Base-by-base conservation (phyloP, 495 filamentous ascomycete genomes). In the Neurospora sp. region DNA sequence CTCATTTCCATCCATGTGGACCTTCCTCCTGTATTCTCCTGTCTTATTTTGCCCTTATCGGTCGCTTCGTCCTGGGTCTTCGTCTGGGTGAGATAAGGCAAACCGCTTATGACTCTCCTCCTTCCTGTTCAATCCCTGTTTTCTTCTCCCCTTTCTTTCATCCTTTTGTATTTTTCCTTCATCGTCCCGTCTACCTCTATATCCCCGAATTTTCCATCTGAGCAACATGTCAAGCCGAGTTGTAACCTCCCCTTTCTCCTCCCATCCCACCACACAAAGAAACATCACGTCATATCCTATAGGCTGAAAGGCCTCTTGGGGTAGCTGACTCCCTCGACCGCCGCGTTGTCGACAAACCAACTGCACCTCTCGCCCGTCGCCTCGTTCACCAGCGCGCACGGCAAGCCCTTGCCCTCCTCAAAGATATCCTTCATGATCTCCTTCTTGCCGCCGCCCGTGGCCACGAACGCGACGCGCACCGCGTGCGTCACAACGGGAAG, bases 391-490 rank as follows among this genome's bases (percentile, higher is more conserved):
- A 98, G 84, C 1, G 92, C 89, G 75, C 93, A 96, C 0, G 96
- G 96, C 39, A 98, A 84, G 0, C 93, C 93, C 72, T 92, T 90
- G 73, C 92, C 92, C 38, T 75, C 74, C 82, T 90, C 88, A 79
- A 99, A 97, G 75, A 98, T 98, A 80, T 92, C 84, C 86, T 92
- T 94, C 86, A 99, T 82, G 42, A 97, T 92, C 27, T 92, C 92
- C 86, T 93, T 91, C 89, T 99, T 99, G 22, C 90, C 90, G 1
- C 78, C 91, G 16, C 96, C 96, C 1, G 94, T 97, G 3, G 92
- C 94, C 6, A 99, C 91, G 76, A 98, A 99, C 7, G 91, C 96
- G 76, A 99, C 89, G 78, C 89, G 91, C 72, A 93, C 81, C 9
- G 91, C 91, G 78, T 96, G 93, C 12, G 89, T 92, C 41, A 97